Base-by-base conservation (phyloP, 2,329 filamentous ascomycete species). In the Paecilomyces niveus region DNA sequence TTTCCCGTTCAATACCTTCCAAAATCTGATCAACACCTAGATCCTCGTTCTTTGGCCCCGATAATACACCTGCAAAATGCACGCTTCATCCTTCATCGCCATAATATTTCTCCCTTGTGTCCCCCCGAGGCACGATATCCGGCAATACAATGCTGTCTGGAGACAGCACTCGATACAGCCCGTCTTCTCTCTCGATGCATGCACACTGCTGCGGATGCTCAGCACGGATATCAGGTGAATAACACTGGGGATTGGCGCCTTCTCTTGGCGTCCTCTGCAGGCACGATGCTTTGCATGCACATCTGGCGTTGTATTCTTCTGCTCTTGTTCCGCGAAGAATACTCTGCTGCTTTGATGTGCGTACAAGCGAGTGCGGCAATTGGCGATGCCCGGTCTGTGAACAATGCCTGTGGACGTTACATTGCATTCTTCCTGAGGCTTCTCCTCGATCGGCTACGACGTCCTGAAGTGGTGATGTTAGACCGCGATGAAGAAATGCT, bases 291-390 rank as follows among this genome's bases (percentile, higher is more conserved):
- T 8, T 89, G 90, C 58, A 86, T 85, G 13, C 94, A 97, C 70
- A 81, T 96, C 52, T 97, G 95, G 85, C 88, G 93, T 22, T 95
- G 89, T 68, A 83, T 89, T 1, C 81, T 97, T 0, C 86, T 97
- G 58, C 79, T 97, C 3, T 83, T 93, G 22, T 84, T 95, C 55
- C 83, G 85, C 0, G 87, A 87, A 50, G 87, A 90, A 55, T 89
- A 88, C 68, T 84, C 88, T 3, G 82, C 86, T 1, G 92, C 93
- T 0, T 74, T 87, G 10, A 83, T 85, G 2, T 91, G 92, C 64
- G 81, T 93, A 10, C 85, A 89, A 57, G 86, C 88, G 0, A 84
- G 89, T 10, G 82, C 85, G 1, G 83, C 85, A 1, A 87, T 97
- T 58, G 87, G 88, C 29, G 81, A 86, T n/a, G 78, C 84, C 15